Conservation (phyloP, 192 early-diverging fungal species). For the Chytriomyces hyalinus region DNA sequence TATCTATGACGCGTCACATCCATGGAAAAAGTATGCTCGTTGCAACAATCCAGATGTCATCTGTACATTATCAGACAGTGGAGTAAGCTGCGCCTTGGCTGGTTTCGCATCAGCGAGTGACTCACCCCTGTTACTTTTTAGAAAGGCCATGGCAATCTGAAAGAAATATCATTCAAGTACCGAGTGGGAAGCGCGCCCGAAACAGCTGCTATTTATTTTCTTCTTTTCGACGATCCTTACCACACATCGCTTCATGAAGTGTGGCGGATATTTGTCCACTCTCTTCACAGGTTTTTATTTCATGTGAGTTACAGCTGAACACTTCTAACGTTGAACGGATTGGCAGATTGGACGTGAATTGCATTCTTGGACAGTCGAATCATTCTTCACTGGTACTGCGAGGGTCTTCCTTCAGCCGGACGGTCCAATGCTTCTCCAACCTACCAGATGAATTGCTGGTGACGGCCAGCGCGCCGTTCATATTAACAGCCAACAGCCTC, state of each 20-base stretch:
- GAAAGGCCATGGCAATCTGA: conserved; percentile 36
- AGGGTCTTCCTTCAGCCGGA: conserved; percentile 42
- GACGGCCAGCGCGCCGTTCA: conserved; percentile 41
- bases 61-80: conserved; percentile 39
- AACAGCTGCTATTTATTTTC: conserved; percentile 46
- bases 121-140: background rate
- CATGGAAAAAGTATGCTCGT: conserved; percentile 46
- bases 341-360: conserved; percentile 53
- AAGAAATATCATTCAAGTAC: conserved; percentile 51
- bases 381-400: conserved; percentile 45
- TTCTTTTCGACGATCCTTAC: conserved; percentile 55
- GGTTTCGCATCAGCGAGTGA: background rate
- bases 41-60: conserved; percentile 52
- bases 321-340: background rate
- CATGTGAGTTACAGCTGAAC: background rate
- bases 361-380: conserved; percentile 56
- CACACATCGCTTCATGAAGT: conserved; percentile 48
- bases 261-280: conserved; percentile 52
- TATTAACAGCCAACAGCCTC: conserved; percentile 47
- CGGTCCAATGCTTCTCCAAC: conserved; percentile 45
- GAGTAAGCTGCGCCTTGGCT: conserved; percentile 29
- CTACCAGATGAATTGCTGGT: conserved; percentile 40
- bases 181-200: conserved; percentile 40
- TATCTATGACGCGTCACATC: conserved; percentile 33
- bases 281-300: conserved; percentile 39